phyloP scores from a whole-genome alignment of 2,329 filamentous ascomycete genomes.

The Xylariaceae sp. region DNA sequence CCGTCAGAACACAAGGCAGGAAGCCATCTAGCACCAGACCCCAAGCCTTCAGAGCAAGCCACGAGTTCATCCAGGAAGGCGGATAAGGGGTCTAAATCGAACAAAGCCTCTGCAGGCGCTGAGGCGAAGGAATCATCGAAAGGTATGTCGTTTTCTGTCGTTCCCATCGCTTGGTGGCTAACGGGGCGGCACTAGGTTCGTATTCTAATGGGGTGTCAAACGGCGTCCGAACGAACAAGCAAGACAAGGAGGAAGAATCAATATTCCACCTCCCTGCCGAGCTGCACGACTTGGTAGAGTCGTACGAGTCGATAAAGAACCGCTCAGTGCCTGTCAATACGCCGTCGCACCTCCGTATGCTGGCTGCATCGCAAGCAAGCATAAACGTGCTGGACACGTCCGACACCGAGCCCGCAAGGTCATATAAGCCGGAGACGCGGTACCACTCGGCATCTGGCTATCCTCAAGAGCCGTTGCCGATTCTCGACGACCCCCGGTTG shows the following conservation, averaged over 20 bases:
- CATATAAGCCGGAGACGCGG: constrained; percentile 77
- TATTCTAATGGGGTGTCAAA: constrained; percentile 50
- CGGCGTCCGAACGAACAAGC: constrained; percentile 40
- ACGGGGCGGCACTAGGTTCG: constrained; percentile 27
- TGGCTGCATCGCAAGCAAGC: constrained; percentile 66
- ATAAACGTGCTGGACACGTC: constrained; percentile 59
- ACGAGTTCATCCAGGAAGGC: constrained; percentile 28
- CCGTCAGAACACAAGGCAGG: constrained; percentile 25
- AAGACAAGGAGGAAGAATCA: constrained; percentile 54
- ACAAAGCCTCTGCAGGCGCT: constrained; percentile 39
- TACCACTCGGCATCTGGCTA: constrained; percentile 75
- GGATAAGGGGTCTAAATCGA: constrained; percentile 36
- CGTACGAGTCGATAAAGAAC: constrained; percentile 78
- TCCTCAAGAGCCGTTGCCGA: constrained; percentile 83
- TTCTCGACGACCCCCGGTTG: constrained; percentile 85
- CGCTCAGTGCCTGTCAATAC: constrained; percentile 57
- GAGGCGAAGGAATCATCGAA: constrained; percentile 41
- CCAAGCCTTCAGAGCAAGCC: constrained; percentile 24
- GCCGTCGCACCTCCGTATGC: constrained; percentile 65
- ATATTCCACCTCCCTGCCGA: constrained; percentile 89
- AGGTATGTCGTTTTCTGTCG: constrained; percentile 31
- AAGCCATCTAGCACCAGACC: constrained; percentile 25
- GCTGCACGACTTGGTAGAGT: constrained; percentile 83
- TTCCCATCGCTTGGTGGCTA: constrained; percentile 7
- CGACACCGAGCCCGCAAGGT: constrained; percentile 76